Base-by-base conservation (phyloP, 2,329 filamentous ascomycete species). In the Calonectria fujianensis region DNA sequence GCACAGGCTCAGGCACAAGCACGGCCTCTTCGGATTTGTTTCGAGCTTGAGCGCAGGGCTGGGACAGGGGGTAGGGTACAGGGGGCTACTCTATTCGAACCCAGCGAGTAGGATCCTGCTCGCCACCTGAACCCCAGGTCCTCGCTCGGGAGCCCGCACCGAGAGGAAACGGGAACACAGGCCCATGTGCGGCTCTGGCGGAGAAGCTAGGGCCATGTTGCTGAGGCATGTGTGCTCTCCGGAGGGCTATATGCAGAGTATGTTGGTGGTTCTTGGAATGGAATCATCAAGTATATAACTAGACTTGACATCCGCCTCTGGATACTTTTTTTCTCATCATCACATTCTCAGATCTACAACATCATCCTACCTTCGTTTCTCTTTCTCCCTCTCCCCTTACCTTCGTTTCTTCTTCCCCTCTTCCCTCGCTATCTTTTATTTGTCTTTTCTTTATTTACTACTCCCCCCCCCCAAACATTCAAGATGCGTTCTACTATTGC, bases 401-500 rank as follows among this genome's bases (percentile, higher is more conserved):
- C 24, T 63, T 63, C 57, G 57, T 63, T 63, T 63, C 57, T 41
- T 24, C 11, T 24, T 45, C 13, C 20, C 35, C 54, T 41, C 57
- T 63, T 29, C 24, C 20, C 27, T 63, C 35, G 32, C 57, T 63
- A 14, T 63, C 39, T 11, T 14, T 29, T 39, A 39, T 39, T n/a
- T 27, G 1, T n/a, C 20, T 24, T 59, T n/a, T 29, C 41, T 20
- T 27, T n/a, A 20, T 39, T 39, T 27, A 7, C 35, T 18, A 20
- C 35, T 24, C 54, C 6, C 2, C 35, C n/a, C 32, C 57, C 14
- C 35, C n/a, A 39, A 61, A 39, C 37, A 29, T 63, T 63, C 57
- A 63, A 63, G n/a, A 63, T 63, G 57, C 57, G 57, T 63, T 63
- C 57, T 41, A 63, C 57, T 27, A 63, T 63, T 63, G 57, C 57